Evolutionary conservation across 2,329 filamentous ascomycete species (phyloP).

Genomic region (Colletotrichum tropicicola): DNA sequence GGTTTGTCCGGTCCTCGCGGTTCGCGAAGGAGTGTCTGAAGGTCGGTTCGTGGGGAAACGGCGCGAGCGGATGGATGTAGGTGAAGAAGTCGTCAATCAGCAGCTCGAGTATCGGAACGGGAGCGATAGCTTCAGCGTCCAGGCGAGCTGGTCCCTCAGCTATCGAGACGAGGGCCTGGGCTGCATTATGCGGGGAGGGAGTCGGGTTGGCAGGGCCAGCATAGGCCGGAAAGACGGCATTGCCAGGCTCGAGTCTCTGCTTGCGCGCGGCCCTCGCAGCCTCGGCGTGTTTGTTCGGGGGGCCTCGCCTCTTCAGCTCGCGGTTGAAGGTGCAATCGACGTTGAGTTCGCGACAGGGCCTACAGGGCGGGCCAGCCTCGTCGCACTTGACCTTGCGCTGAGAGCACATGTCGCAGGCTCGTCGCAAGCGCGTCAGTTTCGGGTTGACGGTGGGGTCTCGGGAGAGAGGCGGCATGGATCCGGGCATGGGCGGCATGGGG

Average conservation of each 20-base stretch:
- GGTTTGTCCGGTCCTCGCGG: slow-evolving; percentile 72
- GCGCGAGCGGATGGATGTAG: slow-evolving; percentile 80
- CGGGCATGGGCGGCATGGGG: slow-evolving; percentile 9
- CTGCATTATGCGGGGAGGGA: slow-evolving; percentile 55
- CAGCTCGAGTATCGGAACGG: slow-evolving; percentile 72
- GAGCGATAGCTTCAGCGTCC: slow-evolving; percentile 76
- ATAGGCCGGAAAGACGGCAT: slow-evolving; percentile 3
- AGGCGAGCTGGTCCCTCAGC: slow-evolving; percentile 49
- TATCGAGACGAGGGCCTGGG: slow-evolving; percentile 59
- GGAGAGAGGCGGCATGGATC: background rate
- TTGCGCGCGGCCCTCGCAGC: slow-evolving; percentile 63
- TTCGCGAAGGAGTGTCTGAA: slow-evolving; percentile 75
- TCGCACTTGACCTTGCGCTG: slow-evolving; percentile 71
- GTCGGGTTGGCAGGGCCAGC: slow-evolving; percentile 35
- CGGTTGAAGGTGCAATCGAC: slow-evolving; percentile 67
- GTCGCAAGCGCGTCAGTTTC: slow-evolving; percentile 64
- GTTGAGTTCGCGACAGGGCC: slow-evolving; percentile 63
- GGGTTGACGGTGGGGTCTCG: slow-evolving; percentile 53
- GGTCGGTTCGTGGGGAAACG: slow-evolving; percentile 82
- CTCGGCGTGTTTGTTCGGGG: slow-evolving; percentile 67
- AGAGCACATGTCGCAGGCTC: slow-evolving; percentile 70
- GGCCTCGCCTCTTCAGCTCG: slow-evolving; percentile 66
- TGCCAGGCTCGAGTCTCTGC: slow-evolving; percentile 46
- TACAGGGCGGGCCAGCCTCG: slow-evolving; percentile 63
- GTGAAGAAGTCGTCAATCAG: slow-evolving; percentile 86